Base-by-base conservation (phyloP, 2,329 filamentous ascomycete species). In the Daldinia sp. region DNA sequence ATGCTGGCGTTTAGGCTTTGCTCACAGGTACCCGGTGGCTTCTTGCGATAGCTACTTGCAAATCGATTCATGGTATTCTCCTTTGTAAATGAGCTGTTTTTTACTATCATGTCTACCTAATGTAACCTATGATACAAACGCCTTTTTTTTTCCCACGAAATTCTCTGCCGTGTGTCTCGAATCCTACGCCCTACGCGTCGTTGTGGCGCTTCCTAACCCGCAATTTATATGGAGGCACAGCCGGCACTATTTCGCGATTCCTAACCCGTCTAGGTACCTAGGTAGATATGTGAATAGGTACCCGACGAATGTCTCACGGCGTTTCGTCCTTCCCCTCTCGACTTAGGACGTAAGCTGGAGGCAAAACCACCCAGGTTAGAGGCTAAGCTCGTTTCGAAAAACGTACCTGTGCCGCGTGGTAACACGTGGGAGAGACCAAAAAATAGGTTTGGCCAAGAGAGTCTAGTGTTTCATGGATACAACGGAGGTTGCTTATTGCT, bases 1-100 rank as follows among this genome's bases (percentile, higher is more conserved):
- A 6, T 48, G 45, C 58, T 45, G 63, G 63, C 54, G 63, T 59
- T 59, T 35, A 32, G 45, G 45, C 30, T 35, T 39, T 43, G 47
- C 23, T 39, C 19, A 21, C 15, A 41, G 10, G 15, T 47, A 30
- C 41, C 21, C 52, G 8, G 23, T 29, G n/a, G 15, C 37, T 41
- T 41, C 9, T 10, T 17, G 27, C 17, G 25, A 30, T 21, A n/a
- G 25, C 27, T 48, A 19, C 15, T n/a, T 48, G 45, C 15, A 23
- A 4, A 23, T 51, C n/a, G 25, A 27, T 37, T 29, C 21, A 51
- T 27, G 30, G 48, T n/a, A 25, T 51, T 45, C 30, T 51, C 48
- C 17, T 51, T 51, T 51, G 48, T 51, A 51, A 37, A 32, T 21
- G 4, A 25, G 19, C 32, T 37, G 21, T 32, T 21, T 25, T 32